phyloP scores from a whole-genome alignment of 805 yeast species.

The Myxozyma neglecta region DNA sequence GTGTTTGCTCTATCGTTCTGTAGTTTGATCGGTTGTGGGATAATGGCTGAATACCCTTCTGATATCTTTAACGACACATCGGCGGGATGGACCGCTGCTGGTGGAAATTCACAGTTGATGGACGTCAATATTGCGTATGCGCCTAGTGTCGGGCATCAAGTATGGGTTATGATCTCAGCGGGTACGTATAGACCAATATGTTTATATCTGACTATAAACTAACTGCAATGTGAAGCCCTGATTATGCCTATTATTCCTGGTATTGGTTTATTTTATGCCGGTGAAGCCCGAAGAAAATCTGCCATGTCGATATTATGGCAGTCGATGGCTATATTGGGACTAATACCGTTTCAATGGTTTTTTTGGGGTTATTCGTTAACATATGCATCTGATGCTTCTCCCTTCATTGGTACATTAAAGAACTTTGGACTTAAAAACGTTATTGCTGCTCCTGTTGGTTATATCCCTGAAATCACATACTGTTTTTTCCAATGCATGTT shows the following conservation, averaged over 20 bases:
- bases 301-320: constrained; percentile 93
- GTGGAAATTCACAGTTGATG: constrained; percentile 66
- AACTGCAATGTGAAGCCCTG: constrained; percentile 39
- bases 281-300: constrained; percentile 90
- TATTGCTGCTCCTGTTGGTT: constrained; percentile 69
- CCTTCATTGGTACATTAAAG: constrained; percentile 76
- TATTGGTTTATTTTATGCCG: constrained; percentile 88
- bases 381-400: constrained; percentile 68
- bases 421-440: constrained; percentile 80
- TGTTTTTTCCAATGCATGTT: constrained; percentile 96
- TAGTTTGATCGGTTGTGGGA: not conserved
- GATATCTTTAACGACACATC: constrained; percentile 24
- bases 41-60: constrained; percentile 24
- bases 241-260: constrained; percentile 98
- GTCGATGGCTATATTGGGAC: constrained; percentile 82
- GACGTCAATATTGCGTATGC: constrained; percentile 60
- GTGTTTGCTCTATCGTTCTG: not conserved
- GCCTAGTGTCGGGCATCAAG: constrained; percentile 62
- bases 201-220: not conserved
- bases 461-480: constrained; percentile 83
- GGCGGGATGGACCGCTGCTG: constrained; percentile 40
- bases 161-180: constrained; percentile 64
- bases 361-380: constrained; percentile 96
- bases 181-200: constrained; percentile 4
- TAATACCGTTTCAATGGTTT: constrained; percentile 93